Evolutionary conservation across 305 asterid genomes (phyloP).

Genomic region (Caryopteris hybrid): DNA sequence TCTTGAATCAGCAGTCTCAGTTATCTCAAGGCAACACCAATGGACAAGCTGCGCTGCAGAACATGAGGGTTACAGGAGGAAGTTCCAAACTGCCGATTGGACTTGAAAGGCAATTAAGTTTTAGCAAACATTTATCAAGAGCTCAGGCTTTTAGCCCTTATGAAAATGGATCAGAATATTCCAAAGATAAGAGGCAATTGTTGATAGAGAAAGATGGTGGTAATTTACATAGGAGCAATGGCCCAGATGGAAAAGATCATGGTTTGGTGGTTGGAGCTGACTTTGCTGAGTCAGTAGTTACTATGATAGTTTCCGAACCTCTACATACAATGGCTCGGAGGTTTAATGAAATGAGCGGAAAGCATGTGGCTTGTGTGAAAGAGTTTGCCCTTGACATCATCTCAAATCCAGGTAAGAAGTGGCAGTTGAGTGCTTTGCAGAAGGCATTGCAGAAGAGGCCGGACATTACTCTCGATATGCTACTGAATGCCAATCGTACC

Average conservation of each 20-base stretch:
- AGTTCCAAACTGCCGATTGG: conserved; percentile 48
- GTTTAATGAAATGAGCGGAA: conserved; percentile 57
- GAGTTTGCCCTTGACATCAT: conserved; percentile 69
- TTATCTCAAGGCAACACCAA: conserved; percentile 50
- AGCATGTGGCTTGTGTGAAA: conserved; percentile 47
- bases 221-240: conserved; percentile 34
- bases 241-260: conserved; percentile 49
- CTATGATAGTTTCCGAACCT: conserved; percentile 83
- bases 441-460: conserved; percentile 64
- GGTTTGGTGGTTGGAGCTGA: conserved; percentile 49
- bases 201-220: conserved; percentile 46
- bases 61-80: conserved; percentile 38
- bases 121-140: conserved; percentile 38
- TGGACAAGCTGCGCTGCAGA: conserved; percentile 44
- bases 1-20: conserved; percentile 42
- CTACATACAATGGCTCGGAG: conserved; percentile 48
- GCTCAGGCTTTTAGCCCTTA: conserved; percentile 49
- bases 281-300: conserved; percentile 68
- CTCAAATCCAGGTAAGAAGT: conserved; percentile 58
- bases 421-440: conserved; percentile 77
- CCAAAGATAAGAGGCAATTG: conserved; percentile 42
- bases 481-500: conserved; percentile 52
- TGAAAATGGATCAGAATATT: conserved; percentile 51
- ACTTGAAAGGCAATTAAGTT: conserved; percentile 58
- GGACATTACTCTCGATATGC: conserved; percentile 61